These are phyloP conservation scores for Colletotrichum filicis DNA, from an alignment of 2,329 filamentous ascomycete species.

Conservation along the genomic window DNA sequence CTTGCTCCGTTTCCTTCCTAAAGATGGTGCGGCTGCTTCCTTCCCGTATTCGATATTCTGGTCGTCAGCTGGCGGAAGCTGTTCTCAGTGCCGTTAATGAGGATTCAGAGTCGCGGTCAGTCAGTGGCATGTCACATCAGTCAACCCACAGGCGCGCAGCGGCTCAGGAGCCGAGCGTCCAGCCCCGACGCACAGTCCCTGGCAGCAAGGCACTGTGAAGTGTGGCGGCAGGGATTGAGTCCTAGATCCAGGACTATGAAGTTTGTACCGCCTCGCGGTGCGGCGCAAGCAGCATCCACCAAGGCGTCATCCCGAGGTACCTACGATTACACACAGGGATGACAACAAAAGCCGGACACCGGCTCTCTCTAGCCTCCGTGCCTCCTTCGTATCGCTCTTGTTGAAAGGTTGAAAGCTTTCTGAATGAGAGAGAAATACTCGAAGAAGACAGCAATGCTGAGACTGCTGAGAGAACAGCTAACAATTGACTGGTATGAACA, in stretches of 20 bases:
- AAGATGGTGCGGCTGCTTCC: constrained; percentile 4
- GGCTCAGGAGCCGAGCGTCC: constrained; percentile 14
- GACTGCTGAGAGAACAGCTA: not conserved
- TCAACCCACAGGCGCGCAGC: constrained; percentile 3
- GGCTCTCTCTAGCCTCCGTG: not conserved
- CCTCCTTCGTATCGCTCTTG: not conserved
- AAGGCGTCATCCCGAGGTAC: constrained; percentile 23
- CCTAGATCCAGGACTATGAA: constrained; percentile 31
- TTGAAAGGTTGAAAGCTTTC: not conserved
- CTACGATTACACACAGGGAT: constrained; percentile 3
- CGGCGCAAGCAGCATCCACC: constrained; percentile 15
- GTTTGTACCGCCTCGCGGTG: constrained; percentile 2
- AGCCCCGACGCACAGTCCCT: constrained; percentile 28
- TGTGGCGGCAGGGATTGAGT: constrained; percentile 20
- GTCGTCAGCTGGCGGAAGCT: constrained; percentile 1
- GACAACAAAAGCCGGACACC: not conserved
- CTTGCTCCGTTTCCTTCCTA: not conserved
- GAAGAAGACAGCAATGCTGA: not conserved
- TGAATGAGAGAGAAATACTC: not conserved
- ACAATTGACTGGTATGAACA: not conserved
- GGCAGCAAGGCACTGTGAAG: constrained; percentile 9
- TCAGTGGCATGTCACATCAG: not conserved
- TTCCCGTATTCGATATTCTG: not conserved
- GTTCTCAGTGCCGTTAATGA: not conserved
- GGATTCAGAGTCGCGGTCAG: constrained; percentile 5